phyloP scores from a whole-genome alignment of 257 asterid species.

The Solanum pimpinellifolium region DNA sequence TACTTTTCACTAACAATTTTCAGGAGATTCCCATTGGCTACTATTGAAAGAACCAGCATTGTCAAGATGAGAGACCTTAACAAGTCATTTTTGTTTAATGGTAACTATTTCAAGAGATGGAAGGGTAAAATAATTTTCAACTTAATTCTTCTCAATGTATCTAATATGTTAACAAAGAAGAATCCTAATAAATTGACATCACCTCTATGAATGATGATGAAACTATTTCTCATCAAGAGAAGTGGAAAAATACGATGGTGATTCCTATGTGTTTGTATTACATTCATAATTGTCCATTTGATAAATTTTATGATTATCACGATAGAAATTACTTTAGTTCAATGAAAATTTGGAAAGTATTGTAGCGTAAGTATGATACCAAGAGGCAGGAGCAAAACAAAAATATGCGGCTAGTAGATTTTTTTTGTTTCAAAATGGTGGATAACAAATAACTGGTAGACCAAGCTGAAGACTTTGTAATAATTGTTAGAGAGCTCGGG shows the following conservation, averaged over 20 bases:
- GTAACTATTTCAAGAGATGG: neutral
- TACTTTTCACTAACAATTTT: neutral
- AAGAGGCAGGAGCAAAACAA: too few relatives aligned
- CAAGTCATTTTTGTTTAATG: neutral
- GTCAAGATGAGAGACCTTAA: neutral
- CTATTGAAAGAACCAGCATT: neutral
- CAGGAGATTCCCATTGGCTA: neutral
- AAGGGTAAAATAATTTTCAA: neutral
- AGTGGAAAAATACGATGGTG: neutral
- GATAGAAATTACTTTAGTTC: neutral
- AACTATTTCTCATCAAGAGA: neutral
- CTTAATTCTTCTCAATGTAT: neutral
- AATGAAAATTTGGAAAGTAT: neutral
- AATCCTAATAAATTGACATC: neutral
- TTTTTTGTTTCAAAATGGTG: too few relatives aligned
- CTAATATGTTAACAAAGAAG: neutral
- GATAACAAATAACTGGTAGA: too few relatives aligned
- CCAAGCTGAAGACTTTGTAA: too few relatives aligned
- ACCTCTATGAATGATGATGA: neutral
- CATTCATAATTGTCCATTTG: neutral
- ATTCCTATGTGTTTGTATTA: neutral
- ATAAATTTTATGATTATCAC: too few relatives aligned
- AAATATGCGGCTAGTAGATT: too few relatives aligned
- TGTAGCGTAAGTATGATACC: too few relatives aligned
- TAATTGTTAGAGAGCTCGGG: too few relatives aligned